Evolutionary conservation across 192 early-diverging fungal genomes (phyloP).

Genomic region (Coemansia sp.): DNA sequence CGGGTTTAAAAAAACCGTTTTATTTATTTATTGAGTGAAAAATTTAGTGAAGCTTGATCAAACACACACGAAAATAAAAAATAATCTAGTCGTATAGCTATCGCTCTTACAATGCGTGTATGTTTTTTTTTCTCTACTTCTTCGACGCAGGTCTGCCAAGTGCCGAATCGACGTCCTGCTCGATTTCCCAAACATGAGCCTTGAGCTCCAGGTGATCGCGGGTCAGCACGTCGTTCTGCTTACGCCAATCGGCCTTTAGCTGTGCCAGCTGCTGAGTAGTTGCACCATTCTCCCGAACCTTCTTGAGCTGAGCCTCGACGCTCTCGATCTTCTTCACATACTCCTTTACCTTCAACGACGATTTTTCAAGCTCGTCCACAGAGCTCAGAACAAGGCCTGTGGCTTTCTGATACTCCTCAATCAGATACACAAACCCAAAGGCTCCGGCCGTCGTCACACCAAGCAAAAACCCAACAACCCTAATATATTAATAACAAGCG

Average conservation of each 20-base stretch:
- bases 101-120: not conserved
- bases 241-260: constrained; percentile 52
- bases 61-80: too few species aligned
- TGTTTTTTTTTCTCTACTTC: constrained; percentile 7
- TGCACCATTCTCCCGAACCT: constrained; percentile 59
- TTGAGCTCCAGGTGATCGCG: constrained; percentile 84
- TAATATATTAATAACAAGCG: constrained; percentile 24
- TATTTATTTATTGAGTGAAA: too few species aligned
- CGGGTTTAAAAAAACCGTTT: too few species aligned
- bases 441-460: constrained; percentile 73
- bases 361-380: constrained; percentile 76
- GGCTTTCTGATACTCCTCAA: constrained; percentile 82
- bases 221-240: constrained; percentile 66
- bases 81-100: too few species aligned
- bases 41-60: too few species aligned
- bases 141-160: constrained; percentile 21
- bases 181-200: constrained; percentile 73
- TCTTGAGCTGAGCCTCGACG: constrained; percentile 65
- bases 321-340: constrained; percentile 78
- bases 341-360: constrained; percentile 72
- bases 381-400: constrained; percentile 68
- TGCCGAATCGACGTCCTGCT: constrained; percentile 51
- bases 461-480: constrained; percentile 75
- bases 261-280: constrained; percentile 58
- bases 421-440: constrained; percentile 78